Base-by-base conservation (phyloP, 257 asterid species). In the Solanum appendiculatum region DNA sequence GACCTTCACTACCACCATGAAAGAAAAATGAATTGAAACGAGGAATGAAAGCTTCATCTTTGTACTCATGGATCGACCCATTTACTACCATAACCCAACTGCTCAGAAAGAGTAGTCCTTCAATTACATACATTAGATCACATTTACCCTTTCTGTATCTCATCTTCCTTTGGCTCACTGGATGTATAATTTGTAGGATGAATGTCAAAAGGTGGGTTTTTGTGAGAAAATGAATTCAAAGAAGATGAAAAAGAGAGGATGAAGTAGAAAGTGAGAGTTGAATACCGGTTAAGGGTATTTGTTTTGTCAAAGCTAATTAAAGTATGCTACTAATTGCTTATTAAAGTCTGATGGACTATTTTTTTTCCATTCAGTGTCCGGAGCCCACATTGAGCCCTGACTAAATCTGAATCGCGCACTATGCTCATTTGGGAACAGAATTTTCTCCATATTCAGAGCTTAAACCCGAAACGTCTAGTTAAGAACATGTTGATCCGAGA, bases 1-100 rank as follows among this genome's bases (percentile, higher is more conserved):
- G 99, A 1, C 99, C 99, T 87, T 97, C 99, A 77, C 98, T 96
- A 29, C 99, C 99, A 64, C 99, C 99, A 89, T 96, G 98, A 85
- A 95, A 94, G 91, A 95, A 97, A 94, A 88, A 96, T 1, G 99
- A 94, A 92, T 97, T 93, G 94, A 89, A 94, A 77, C 97, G 95
- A 87, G 98, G 98, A 86, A 91, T 96, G 90, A 97, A 95, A 73
- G 91, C 93, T 86, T 94, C 98, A 64, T 95, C 94, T 90, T 86
- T 93, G 88, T 96, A 97, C 88, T 97, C 99, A 85, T 96, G 99
- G 95, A 97, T 97, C 95, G 99, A 97, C 31, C 95, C 98, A 75
- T 87, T 87, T 73, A 94, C 99, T 63, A 90, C 89, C 70, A 83
- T 36, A 23, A 75, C 63, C 88, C 74, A 87, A 70, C 88, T 89